Conservation (phyloP, 2,329 filamentous ascomycete species). For the Sporothrix globosa region DNA sequence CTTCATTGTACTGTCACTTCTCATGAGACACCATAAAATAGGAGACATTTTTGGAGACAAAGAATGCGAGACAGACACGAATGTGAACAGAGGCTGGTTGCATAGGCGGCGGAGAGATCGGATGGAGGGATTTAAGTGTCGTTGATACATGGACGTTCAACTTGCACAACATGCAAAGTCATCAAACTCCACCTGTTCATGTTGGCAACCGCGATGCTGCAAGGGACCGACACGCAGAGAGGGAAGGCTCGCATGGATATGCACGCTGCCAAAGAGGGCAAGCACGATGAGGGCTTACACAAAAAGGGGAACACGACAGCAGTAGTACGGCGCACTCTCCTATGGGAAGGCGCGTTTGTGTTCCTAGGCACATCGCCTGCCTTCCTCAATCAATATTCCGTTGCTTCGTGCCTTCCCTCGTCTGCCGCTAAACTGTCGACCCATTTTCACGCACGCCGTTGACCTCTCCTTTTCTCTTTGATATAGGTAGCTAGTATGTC, state of each 20-base stretch:
- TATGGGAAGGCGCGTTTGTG: neutral
- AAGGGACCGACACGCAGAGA: neutral
- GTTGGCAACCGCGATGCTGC: slow-evolving; percentile 26
- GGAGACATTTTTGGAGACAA: neutral
- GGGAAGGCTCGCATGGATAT: slow-evolving; percentile 1
- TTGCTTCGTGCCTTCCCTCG: neutral
- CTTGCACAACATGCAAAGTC: neutral
- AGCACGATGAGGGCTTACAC: neutral
- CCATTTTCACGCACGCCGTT: neutral
- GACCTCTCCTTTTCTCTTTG: neutral
- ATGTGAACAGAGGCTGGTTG: neutral
- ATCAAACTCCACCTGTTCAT: slow-evolving; percentile 31
- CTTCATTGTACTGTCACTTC: neutral
- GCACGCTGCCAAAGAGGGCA: slow-evolving; percentile 15
- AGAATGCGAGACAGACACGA: slow-evolving; percentile 10
- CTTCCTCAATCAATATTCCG: neutral
- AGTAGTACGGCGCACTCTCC: neutral
- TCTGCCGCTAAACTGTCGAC: neutral
- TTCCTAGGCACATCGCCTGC: neutral
- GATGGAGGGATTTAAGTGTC: neutral
- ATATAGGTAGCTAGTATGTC: neutral
- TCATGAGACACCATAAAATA: neutral
- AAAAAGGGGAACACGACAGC: neutral
- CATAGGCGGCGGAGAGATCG: neutral
- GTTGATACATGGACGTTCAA: neutral